These are phyloP conservation scores for Diaporthe batatas DNA, from an alignment of 2,329 filamentous ascomycete species.

Conservation along the genomic window DNA sequence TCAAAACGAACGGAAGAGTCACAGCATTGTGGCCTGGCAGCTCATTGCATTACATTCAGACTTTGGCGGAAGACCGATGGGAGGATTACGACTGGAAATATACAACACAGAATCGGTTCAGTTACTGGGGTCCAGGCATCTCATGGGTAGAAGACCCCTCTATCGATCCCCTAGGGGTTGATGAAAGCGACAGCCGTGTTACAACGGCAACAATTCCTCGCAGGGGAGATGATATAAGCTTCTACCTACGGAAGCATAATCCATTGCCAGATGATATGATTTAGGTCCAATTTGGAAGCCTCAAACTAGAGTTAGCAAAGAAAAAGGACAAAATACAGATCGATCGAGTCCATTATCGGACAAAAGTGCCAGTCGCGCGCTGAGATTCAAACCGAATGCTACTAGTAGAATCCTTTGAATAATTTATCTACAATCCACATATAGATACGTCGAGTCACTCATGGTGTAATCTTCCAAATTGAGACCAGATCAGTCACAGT, in stretches of 20 bases:
- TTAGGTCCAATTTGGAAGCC: neutral
- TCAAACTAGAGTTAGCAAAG: neutral
- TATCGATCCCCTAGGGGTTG: conserved; percentile 1
- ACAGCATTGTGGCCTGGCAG: conserved; percentile 58
- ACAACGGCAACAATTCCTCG: conserved; percentile 11
- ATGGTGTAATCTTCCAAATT: too few species aligned
- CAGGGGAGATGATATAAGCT: conserved; percentile 1
- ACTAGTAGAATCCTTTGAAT: neutral
- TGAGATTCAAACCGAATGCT: neutral
- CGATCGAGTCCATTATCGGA: neutral
- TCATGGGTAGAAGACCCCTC: conserved; percentile 11
- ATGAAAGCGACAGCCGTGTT: conserved; percentile 5
- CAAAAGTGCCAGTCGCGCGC: neutral
- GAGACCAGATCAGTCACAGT: too few species aligned
- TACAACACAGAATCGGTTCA: conserved; percentile 25
- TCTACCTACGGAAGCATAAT: conserved; percentile 2
- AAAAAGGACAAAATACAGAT: neutral
- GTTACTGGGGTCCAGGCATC: conserved; percentile 9
- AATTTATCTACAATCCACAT: neutral
- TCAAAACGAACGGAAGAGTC: conserved; percentile 52
- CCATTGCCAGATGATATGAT: neutral
- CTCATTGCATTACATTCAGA: conserved; percentile 61
- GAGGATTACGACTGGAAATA: conserved; percentile 47
- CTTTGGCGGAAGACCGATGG: conserved; percentile 49
- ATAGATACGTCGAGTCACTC: too few species aligned